Conservation (phyloP, 2,329 filamentous ascomycete genomes). For the Pleochaeta shiraiana region DNA sequence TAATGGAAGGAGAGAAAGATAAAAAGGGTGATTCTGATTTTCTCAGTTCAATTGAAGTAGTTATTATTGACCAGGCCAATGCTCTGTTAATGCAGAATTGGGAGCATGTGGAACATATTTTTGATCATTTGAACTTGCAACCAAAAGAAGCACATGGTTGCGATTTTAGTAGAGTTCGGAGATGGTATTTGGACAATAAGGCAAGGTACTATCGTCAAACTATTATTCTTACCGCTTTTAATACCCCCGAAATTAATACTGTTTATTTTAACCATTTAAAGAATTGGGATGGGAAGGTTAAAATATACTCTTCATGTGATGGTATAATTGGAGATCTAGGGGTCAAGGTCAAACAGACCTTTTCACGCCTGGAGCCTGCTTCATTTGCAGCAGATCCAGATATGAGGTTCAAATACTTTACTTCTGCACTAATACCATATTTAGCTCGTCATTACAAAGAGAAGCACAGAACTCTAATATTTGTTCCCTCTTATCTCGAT, state of each 20-base stretch:
- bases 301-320: constrained; percentile 42
- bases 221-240: constrained; percentile 57
- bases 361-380: constrained; percentile 59
- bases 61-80: constrained; percentile 80
- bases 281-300: constrained; percentile 63
- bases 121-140: constrained; percentile 76
- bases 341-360: constrained; percentile 62
- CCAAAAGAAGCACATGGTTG: constrained; percentile 79
- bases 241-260: constrained; percentile 72
- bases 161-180: constrained; percentile 76
- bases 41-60: constrained; percentile 77
- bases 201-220: constrained; percentile 69
- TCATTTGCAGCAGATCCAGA: constrained; percentile 61
- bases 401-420: constrained; percentile 79
- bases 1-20: constrained; percentile 52
- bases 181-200: constrained; percentile 83
- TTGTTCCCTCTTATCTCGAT: constrained; percentile 85
- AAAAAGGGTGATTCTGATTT: constrained; percentile 70
- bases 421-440: constrained; percentile 53
- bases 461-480: constrained; percentile 54
- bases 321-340: constrained; percentile 54
- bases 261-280: constrained; percentile 54
- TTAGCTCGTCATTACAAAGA: constrained; percentile 47
- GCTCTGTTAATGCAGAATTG: constrained; percentile 95
- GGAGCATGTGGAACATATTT: constrained; percentile 86